Evolutionary conservation across 1,284 basidiomycete species (phyloP).

Genomic region (Sutorius eximius): DNA sequence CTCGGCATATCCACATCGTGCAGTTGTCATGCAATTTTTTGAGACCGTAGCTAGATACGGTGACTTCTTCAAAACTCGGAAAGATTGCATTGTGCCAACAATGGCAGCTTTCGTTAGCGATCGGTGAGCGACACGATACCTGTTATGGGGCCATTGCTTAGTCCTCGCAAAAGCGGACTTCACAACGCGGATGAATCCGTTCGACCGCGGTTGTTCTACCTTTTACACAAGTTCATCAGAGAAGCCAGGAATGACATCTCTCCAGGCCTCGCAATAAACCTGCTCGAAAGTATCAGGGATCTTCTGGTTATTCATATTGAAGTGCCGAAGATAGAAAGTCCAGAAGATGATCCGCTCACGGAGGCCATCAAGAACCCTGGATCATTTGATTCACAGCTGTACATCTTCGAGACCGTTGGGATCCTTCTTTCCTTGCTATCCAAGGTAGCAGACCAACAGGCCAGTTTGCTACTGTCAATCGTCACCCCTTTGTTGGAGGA

Average conservation of each 20-base stretch:
- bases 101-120: conserved; percentile 87
- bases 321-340: conserved; percentile 66
- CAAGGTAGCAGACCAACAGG: conserved; percentile 70
- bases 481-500: conserved; percentile 82
- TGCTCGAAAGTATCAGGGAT: conserved; percentile 77
- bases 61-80: conserved; percentile 94
- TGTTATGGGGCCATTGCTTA: neutral
- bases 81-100: conserved; percentile 82
- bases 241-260: conserved; percentile 83
- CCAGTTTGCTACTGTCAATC: conserved; percentile 72
- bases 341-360: conserved; percentile 66
- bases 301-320: conserved; percentile 64
- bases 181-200: conserved; percentile 77
- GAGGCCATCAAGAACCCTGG: conserved; percentile 79
- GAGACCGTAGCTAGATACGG: conserved; percentile 91
- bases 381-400: conserved; percentile 89
- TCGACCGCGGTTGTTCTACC: conserved; percentile 84
- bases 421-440: conserved; percentile 78
- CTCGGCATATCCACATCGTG: conserved; percentile 80
- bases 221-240: conserved; percentile 92
- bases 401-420: conserved; percentile 93
- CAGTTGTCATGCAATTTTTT: conserved; percentile 92
- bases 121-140: conserved; percentile 51
- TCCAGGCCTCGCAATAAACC: conserved; percentile 64
- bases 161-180: conserved; percentile 72